phyloP scores from a whole-genome alignment of 2,329 filamentous ascomycete genomes.

The Cladosporium colombiae region DNA sequence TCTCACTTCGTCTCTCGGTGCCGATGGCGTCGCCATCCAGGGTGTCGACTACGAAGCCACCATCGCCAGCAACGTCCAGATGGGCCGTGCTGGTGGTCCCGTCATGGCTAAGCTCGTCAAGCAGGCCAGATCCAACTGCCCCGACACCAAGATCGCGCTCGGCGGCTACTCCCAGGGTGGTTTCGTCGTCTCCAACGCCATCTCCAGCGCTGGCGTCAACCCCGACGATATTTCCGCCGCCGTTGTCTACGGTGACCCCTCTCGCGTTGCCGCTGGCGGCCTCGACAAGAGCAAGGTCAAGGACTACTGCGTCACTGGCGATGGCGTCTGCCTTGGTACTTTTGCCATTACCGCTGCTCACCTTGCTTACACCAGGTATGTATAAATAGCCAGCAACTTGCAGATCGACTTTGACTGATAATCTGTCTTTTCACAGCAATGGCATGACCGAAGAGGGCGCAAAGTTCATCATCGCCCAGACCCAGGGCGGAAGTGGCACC shows the following conservation, averaged over 20 bases:
- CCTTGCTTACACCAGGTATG: slow-evolving; percentile 24
- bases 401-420: not conserved
- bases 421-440: slow-evolving; percentile 9
- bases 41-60: slow-evolving; percentile 56
- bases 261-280: slow-evolving; percentile 27
- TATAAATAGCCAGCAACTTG: not conserved
- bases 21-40: slow-evolving; percentile 52
- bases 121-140: slow-evolving; percentile 30
- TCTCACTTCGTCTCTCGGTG: slow-evolving; percentile 45
- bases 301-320: slow-evolving; percentile 33
- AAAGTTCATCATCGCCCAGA: slow-evolving; percentile 23
- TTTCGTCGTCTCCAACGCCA: slow-evolving; percentile 29
- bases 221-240: slow-evolving; percentile 25
- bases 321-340: slow-evolving; percentile 32
- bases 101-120: slow-evolving; percentile 28
- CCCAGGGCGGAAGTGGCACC: not conserved
- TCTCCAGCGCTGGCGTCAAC: slow-evolving; percentile 21
- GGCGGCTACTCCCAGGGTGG: slow-evolving; percentile 34
- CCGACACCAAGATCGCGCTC: slow-evolving; percentile 33
- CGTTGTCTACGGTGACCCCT: slow-evolving; percentile 37
- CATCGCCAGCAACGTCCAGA: slow-evolving; percentile 25
- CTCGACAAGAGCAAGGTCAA: slow-evolving; percentile 28
- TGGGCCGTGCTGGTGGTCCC: slow-evolving; percentile 28
- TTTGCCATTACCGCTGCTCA: slow-evolving; percentile 33
- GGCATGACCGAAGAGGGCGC: slow-evolving; percentile 24